These are phyloP conservation scores for Petunia hybrid DNA, from an alignment of 305 asterid species.

Conservation along the genomic window DNA sequence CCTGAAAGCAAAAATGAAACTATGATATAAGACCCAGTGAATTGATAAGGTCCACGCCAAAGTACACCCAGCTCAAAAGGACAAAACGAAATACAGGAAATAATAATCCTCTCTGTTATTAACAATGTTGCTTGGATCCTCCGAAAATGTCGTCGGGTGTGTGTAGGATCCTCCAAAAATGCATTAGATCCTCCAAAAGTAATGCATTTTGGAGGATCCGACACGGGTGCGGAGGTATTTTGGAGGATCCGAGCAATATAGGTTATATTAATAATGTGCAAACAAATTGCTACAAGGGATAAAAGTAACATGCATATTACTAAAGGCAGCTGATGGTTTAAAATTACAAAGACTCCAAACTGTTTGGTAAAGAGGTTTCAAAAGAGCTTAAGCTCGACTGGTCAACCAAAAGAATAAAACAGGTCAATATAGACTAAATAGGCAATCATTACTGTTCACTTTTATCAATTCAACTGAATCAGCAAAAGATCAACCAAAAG, in stretches of 20 bases:
- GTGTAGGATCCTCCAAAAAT: no score
- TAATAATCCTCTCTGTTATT: background rate
- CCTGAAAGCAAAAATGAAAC: conserved; percentile 52
- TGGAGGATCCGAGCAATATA: no score
- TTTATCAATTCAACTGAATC: background rate
- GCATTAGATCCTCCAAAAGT: no score
- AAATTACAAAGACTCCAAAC: background rate
- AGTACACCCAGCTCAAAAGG: background rate
- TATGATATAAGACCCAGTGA: background rate
- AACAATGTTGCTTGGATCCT: background rate
- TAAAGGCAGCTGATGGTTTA: background rate
- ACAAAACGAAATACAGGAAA: background rate
- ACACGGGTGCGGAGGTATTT: no score
- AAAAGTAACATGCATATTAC: background rate
- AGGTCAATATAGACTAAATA: background rate
- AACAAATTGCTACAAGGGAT: background rate
- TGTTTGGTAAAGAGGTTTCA: conserved; percentile 1
- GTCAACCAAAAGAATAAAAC: conserved; percentile 5
- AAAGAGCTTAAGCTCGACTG: background rate
- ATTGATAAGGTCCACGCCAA: conserved; percentile 1
- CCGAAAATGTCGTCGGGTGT: no score
- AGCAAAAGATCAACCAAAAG: conserved; percentile 24
- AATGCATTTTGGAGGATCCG: no score
- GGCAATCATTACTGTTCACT: conserved; percentile 4
- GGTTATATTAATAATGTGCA: background rate